Evolutionary conservation across 805 yeast genomes (phyloP), one percentile per base, ranked within the genome.

Genomic region (Schizosaccharomyces lindneri): DNA sequence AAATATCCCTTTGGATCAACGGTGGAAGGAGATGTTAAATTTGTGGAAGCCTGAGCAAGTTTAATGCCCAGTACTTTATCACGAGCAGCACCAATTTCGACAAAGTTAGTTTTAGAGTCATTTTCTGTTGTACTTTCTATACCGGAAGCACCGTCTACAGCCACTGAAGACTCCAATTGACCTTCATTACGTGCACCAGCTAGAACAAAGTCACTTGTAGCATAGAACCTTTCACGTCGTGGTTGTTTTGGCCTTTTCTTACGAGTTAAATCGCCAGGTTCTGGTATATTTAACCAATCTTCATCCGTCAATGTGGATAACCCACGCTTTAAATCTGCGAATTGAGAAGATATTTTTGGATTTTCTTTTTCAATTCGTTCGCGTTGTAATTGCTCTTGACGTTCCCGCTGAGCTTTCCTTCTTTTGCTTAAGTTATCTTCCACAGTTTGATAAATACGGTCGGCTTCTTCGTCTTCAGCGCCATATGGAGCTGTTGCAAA

Each of bases 261-360:
- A 66, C 88, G 87, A 0, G 98, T 93, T 67, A 86, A 74, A 70
- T 90, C 97, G 0, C 87, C 85, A 1, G 87, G 93, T 64, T 87
- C 95, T 0, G 97, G 97, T 3, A 90, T 68, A 64, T 74, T 77
- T 4, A 78, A 76, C 98, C 98, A 90, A 67, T 89, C 83, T 2
- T 80, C 84, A 24, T 74, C 78, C 3, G 85, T 74, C 0, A 90
- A 79, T 0, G 70, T 66, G 0, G 82, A 73, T 48, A 89, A 70
- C 0, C 76, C 80, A 32, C 82, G 72, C 67, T 89, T 88, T 63
- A 84, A 73, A 67, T 84, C 90, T 0, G 79, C 73, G 69, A 87
- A 86, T 64, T 82, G 81, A n/a, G 69, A 73, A 9, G 81, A 73
- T 19, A 79, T 76, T 11, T 67, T 64, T 2, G 70, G 70, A 61